Base-by-base conservation (phyloP, 208 protist genomes). In the Crithidia expoeki region DNA sequence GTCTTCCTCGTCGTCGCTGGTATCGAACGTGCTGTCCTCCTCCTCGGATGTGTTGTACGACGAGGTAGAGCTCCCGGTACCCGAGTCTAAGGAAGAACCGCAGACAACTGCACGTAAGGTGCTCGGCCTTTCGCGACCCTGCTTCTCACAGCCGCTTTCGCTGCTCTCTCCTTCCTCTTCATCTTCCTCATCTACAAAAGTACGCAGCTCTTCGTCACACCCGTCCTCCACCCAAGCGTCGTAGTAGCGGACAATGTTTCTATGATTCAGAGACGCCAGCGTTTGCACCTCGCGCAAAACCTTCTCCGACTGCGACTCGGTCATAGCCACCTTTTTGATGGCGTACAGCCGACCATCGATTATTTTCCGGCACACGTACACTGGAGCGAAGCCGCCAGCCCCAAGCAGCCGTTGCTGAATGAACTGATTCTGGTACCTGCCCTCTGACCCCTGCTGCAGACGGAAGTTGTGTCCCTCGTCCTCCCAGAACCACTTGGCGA, bases 181-280 rank as follows among this genome's bases (percentile, higher is more conserved):
- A 11, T 85, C 74, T 3, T 77, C 52, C 23, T 75, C 67, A 23
- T 83, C 75, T 9, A 90, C 65, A 75, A 87, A 94, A 16, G 74
- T 56, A n/a, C 75, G 65, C 23, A 96, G 63, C 10, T 92, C 86
- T 44, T 93, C 86, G 47, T 90, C 84, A 47, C 83, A 92, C n/a
- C 90, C 91, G 61, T 88, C 83, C 50, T 94, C 91, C 14, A 93
- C 80, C 89, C 91, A 96, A 23, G 88, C 91, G 74, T 96, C 87
- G 64, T 94, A 96, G 74, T 96, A 96, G 30, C 91, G 88, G 12
- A 96, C 91, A 61, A 96, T 88, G 65, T 93, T 87, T 55, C 83
- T 86, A 72, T 96, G 88, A 65, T 85, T 92, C 4, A 96, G 76
- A 17, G 83, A 67, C 0, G 91, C 82, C 42, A 96, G 68, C 49